Evolutionary conservation across 2,329 filamentous ascomycete species (phyloP).

Genomic region (Myriosclerotinia scirpicola): DNA sequence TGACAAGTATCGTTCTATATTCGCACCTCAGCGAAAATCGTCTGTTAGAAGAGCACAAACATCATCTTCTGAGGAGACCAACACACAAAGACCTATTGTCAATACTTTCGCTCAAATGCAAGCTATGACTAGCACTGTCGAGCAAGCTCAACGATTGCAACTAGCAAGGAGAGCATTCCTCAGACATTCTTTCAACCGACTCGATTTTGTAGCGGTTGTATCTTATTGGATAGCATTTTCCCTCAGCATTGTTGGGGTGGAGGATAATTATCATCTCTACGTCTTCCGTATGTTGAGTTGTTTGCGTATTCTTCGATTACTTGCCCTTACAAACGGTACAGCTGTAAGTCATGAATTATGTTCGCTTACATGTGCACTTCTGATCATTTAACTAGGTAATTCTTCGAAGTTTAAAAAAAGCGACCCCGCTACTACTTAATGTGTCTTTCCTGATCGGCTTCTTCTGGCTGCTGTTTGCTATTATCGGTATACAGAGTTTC

Average conservation of each 20-base stretch:
- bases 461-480: slow-evolving; percentile 97
- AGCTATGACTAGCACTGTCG: slow-evolving; percentile 57
- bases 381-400: slow-evolving; percentile 64
- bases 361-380: slow-evolving; percentile 1
- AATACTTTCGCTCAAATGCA: slow-evolving; percentile 55
- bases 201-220: slow-evolving; percentile 93
- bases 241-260: slow-evolving; percentile 67
- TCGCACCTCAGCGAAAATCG: slow-evolving; percentile 72
- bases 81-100: slow-evolving; percentile 33
- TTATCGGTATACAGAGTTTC: slow-evolving; percentile 95
- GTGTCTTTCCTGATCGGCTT: slow-evolving; percentile 94
- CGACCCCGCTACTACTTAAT: slow-evolving; percentile 84
- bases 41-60: slow-evolving; percentile 33
- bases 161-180: slow-evolving; percentile 89
- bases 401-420: slow-evolving; percentile 90
- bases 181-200: slow-evolving; percentile 90
- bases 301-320: slow-evolving; percentile 84
- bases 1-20: slow-evolving; percentile 75
- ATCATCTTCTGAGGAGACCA: slow-evolving; percentile 28
- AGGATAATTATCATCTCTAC: slow-evolving; percentile 71
- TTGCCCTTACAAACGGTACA: slow-evolving; percentile 90
- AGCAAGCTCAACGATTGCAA: slow-evolving; percentile 78
- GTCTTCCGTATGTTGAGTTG: slow-evolving; percentile 97
- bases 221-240: slow-evolving; percentile 91
- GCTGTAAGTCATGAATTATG: slow-evolving; percentile 57